These are phyloP conservation scores for Zea luxurians DNA, from an alignment of 176 grass and related monocot genomes.

Conservation along the genomic window DNA sequence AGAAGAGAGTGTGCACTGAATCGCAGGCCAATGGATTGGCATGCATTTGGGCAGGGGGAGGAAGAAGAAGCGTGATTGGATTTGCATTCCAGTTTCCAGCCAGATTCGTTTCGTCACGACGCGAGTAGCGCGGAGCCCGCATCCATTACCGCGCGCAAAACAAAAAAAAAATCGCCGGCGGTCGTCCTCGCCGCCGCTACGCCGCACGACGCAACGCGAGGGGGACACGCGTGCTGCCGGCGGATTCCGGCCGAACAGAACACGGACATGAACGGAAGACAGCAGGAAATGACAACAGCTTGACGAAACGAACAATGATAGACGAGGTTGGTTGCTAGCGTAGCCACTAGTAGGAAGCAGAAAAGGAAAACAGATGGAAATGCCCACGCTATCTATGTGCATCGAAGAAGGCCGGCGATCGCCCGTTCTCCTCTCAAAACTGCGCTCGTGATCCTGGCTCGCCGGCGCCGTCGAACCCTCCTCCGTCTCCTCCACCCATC, in stretches of 20 bases:
- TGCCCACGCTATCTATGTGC: conserved; percentile 51
- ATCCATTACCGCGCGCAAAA: conserved; percentile 25
- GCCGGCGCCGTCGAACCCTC: background rate
- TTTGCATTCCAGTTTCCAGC: background rate
- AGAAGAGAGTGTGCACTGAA: background rate
- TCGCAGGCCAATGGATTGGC: background rate
- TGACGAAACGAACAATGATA: conserved; percentile 9
- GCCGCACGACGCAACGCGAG: too few species aligned
- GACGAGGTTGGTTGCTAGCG: background rate
- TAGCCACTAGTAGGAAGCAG: conserved; percentile 10
- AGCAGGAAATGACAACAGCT: background rate
- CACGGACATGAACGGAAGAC: background rate
- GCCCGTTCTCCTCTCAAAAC: conserved; percentile 41
- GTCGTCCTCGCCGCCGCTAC: background rate
- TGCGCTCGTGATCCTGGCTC: conserved; percentile 21
- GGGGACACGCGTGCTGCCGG: background rate
- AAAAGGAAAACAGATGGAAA: conserved; percentile 27
- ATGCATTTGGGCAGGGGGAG: background rate
- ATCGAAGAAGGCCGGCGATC: conserved; percentile 16
- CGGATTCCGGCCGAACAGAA: background rate
- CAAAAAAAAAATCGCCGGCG: conserved; percentile 32
- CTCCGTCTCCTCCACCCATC: background rate
- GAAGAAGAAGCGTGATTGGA: background rate
- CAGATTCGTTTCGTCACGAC: background rate
- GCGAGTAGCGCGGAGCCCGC: background rate